Evolutionary conservation across 2,329 filamentous ascomycete species (phyloP), one percentile per base, ranked within the genome.

Genomic region (Coniochaeta sp.): DNA sequence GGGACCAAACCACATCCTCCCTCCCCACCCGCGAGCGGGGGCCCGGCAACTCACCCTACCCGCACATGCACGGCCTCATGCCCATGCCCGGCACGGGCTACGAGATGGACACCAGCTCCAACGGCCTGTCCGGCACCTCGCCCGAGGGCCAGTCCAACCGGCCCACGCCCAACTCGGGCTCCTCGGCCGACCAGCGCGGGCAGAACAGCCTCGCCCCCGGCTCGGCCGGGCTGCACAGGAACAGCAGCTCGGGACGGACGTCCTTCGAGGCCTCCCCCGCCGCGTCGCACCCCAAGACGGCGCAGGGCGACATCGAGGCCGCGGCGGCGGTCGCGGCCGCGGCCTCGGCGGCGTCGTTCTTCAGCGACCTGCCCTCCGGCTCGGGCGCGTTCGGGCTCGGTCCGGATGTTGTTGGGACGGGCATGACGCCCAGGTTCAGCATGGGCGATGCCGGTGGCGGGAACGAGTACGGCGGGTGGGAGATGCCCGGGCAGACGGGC

Each of bases 151-250:
- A 56, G 22, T 85, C 83, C 2, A 82, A 77, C 62, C 74, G 80
- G n/a, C 82, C 79, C 24, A 87, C 84, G 12, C 84, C 84, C 3
- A 86, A 82, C 65, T 87, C 84, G 4, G 84, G 80, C 66, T 74
- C 73, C 7, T 70, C 75, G 1, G 80, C 79, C 1, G 79, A 81
- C n/a, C 69, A 74, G 26, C 43, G 19, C n/a, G 11, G 16, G 22
- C 43, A 24, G n/a, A 6, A 24, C 70, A 71, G 17, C 54, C 28
- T 57, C 54, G 54, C 54, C 7, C 34, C 34, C 34, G 54, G 54
- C 3, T 40, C 54, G 16, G 31, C 28, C 22, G 31, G 16, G n/a
- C 43, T 57, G 44, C 62, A 69, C 60, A 16, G 63, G 55, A 6
- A 26, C 47, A 1, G 6, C 47, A 71, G 71, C 28, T 77, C 80